Conservation (phyloP, 1,139 yeast species). For the Candida anutae region DNA sequence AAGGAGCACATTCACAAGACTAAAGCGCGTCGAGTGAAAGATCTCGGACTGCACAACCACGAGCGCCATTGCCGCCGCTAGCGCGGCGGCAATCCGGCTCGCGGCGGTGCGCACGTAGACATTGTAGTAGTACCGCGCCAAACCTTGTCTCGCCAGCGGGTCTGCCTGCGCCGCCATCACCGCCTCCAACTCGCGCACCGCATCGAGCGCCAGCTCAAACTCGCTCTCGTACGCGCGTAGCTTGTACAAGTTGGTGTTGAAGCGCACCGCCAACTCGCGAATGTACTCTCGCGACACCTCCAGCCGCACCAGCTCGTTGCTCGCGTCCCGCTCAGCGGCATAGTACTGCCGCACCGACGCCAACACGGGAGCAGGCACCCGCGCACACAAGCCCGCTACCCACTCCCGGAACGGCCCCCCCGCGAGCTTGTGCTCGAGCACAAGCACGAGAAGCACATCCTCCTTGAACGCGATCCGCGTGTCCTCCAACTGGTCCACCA, state of each 20-base stretch:
- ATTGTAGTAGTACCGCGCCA: constrained; percentile 28
- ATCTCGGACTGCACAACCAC: constrained; percentile 65
- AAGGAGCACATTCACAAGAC: constrained; percentile 49
- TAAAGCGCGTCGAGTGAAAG: constrained; percentile 59
- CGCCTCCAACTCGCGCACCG: constrained; percentile 36
- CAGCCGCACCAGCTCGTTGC: constrained; percentile 20
- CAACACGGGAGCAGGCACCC: constrained; percentile 29
- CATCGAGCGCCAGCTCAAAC: constrained; percentile 25
- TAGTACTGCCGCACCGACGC: constrained; percentile 30
- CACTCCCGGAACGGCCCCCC: constrained; percentile 31
- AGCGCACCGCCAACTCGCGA: constrained; percentile 27
- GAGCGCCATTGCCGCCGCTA: constrained; percentile 34
- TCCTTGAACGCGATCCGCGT: constrained; percentile 57
- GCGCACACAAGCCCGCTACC: constrained; percentile 25
- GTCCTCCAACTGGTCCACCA: constrained; percentile 60
- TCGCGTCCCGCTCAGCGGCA: constrained; percentile 11
- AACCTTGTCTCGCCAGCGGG: constrained; percentile 18
- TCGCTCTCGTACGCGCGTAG: constrained; percentile 37
- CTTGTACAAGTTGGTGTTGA: constrained; percentile 32
- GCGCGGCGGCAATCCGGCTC: constrained; percentile 33
- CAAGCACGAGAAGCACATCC: constrained; percentile 53
- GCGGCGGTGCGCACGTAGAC: constrained; percentile 39
- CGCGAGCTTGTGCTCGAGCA: constrained; percentile 32
- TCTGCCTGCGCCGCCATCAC: constrained; percentile 24
- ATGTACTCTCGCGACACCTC: constrained; percentile 29